phyloP scores from a whole-genome alignment of 140 eudicot species.

The Flaveria floridana region DNA sequence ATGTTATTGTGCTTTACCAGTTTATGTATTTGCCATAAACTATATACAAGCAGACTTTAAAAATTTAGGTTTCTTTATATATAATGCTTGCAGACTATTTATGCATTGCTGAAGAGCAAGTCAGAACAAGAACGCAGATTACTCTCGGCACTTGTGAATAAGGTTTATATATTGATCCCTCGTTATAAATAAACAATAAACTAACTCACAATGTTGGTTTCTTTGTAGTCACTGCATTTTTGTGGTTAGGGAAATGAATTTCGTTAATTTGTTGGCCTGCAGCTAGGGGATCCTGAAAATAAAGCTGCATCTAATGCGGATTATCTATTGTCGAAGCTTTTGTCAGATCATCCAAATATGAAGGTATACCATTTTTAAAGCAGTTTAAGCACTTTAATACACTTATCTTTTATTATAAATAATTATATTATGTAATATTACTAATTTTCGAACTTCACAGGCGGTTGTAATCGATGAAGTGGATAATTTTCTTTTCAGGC shows the following conservation, averaged over 20 bases:
- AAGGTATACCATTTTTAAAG: conserved; percentile 47
- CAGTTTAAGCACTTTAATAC: conserved; percentile 3
- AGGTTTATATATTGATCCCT: conserved; percentile 42
- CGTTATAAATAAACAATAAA: neutral
- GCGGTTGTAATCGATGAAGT: conserved; percentile 94
- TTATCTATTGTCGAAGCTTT: conserved; percentile 73
- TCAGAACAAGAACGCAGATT: conserved; percentile 94
- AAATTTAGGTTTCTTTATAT: neutral
- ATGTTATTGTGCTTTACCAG: conserved; percentile 21
- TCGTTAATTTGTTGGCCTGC: conserved; percentile 32
- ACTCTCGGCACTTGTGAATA: conserved; percentile 85
- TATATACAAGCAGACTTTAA: neutral
- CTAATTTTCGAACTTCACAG: conserved; percentile 42
- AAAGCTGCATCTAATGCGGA: conserved; percentile 97
- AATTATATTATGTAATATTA: neutral
- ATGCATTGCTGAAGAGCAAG: conserved; percentile 71
- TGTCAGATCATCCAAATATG: conserved; percentile 97
- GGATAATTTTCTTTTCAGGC: conserved; percentile 87
- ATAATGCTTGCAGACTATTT: conserved; percentile 58
- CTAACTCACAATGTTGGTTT: neutral
- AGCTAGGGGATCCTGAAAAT: conserved; percentile 98
- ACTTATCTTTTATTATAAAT: neutral
- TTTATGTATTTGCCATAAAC: neutral
- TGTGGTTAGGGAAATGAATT: neutral
- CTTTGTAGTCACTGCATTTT: conserved; percentile 6